Percentiles rank a stretch among this genome's conserved stretches.
Conservation (phyloP, 2,329 filamentous ascomycete genomes). For the Fusarium goolgardi region DNA sequence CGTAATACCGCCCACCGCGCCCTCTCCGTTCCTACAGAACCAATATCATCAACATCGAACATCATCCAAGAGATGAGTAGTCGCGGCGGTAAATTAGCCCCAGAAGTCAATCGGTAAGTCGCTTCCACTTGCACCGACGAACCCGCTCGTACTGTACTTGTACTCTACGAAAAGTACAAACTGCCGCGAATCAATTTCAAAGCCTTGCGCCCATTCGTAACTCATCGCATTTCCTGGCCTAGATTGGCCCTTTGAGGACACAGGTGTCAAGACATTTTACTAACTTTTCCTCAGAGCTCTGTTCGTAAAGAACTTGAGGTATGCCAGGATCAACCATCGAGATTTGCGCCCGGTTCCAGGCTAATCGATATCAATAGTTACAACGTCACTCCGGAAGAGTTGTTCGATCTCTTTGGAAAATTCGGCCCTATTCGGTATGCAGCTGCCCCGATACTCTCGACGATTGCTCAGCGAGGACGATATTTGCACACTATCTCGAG, state of each 20-base stretch:
- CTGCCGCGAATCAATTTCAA: constrained; percentile 24
- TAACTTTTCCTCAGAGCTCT: constrained; percentile 78
- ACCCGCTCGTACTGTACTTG: background rate
- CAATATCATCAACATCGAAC: constrained; percentile 48
- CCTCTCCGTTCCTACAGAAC: constrained; percentile 48
- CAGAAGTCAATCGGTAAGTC: constrained; percentile 94
- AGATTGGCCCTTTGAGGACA: background rate
- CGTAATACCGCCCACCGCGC: constrained; percentile 44
- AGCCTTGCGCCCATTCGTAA: constrained; percentile 25
- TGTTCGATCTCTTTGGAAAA: constrained; percentile 98
- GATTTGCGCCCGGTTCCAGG: constrained; percentile 25
- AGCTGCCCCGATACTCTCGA: constrained; percentile 29
- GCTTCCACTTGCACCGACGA: background rate
- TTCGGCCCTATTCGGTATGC: constrained; percentile 93
- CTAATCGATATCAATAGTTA: constrained; percentile 81
- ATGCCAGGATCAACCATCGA: constrained; percentile 49
- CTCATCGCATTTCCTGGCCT: constrained; percentile 22
- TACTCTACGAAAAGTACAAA: constrained; percentile 14
- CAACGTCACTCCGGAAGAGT: constrained; percentile 97
- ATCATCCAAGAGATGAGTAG: constrained; percentile 88
- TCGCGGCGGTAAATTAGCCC: constrained; percentile 96
- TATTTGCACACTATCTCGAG: constrained; percentile 14
- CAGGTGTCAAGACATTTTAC: constrained; percentile 34
- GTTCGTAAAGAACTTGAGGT: constrained; percentile 99
- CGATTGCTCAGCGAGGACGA: constrained; percentile 8